Evolutionary conservation across 257 asterid genomes (phyloP).

Genomic region (Nyctanthes arbortristis): DNA sequence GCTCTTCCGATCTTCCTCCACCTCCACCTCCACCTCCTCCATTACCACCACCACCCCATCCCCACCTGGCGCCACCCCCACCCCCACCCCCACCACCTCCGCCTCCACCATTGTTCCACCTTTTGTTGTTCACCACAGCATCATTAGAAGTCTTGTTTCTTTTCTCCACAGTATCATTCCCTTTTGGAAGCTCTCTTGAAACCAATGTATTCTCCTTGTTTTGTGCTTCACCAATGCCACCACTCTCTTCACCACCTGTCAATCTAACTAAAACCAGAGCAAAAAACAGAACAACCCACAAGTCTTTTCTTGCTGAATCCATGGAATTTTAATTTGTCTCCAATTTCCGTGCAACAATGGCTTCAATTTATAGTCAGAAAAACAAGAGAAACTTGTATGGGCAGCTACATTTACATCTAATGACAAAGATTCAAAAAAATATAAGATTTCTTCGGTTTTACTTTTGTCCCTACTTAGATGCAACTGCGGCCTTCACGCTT

Average conservation of each 20-base stretch:
- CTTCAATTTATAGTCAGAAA: neutral
- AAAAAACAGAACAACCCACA: neutral
- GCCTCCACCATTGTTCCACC: conserved; percentile 48
- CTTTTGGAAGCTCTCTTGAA: too few species aligned
- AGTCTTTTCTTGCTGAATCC: neutral
- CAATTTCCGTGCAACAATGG: neutral
- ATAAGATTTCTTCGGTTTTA: neutral
- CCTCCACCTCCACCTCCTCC: conserved; percentile 28
- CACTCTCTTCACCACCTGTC: neutral
- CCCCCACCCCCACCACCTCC: conserved; percentile 40
- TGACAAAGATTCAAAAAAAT: too few species aligned
- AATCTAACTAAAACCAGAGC: neutral
- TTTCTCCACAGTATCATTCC: too few species aligned
- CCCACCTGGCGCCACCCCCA: conserved; percentile 8
- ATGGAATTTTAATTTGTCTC: neutral
- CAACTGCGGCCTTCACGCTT: neutral
- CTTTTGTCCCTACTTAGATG: neutral
- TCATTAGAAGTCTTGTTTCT: neutral
- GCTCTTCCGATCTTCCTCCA: conserved; percentile 56
- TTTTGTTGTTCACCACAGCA: neutral
- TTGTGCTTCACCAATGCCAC: neutral
- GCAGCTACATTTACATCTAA: neutral
- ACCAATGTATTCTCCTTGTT: neutral
- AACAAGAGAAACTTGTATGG: neutral
- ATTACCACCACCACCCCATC: conserved; percentile 18